Base-by-base conservation (phyloP, 208 protist genomes). In the Trypanosoma brucei region DNA sequence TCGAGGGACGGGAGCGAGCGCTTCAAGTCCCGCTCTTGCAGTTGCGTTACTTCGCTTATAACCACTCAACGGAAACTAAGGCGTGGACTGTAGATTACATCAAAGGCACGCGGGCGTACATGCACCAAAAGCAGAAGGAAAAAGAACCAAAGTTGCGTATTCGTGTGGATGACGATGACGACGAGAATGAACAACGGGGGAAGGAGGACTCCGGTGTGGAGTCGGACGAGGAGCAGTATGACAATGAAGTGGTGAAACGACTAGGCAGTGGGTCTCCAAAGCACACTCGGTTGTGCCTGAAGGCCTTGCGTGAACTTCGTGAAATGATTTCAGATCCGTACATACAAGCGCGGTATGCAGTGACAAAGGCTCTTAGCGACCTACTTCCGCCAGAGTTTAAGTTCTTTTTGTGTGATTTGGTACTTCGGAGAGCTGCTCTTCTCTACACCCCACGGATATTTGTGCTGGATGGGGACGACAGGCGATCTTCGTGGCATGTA, bases 401-500 rank as follows among this genome's bases (percentile, higher is more conserved):
- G 34, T 22, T 66, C 5, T 84, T 84, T 60, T 45, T 84, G n/a
- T 65, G 69, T 14, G 79, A 84, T 48, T 33, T 84, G 33, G 55
- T 66, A 7, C 63, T 74, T 8, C 53, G 76, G 35, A 70, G 67
- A 39, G 39, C 54, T 11, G 52, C 49, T 36, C 72, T 69, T 42
- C 70, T 76, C 45, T 92, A 80, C 62, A 63, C 83, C 13, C 76
- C 83, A 49, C 33, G 4, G 9, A 51, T 79, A n/a, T 66, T 79
- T 54, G 13, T 51, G 3, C 48, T 67, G 39, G 36, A 62, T 36
- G 35, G 40, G 36, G 35, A 52, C 22, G 48, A 52, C 30, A 39
- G 54, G 46, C 46, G 39, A 61, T 39, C 30, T 46, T 40, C 36
- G 30, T 0, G 52, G 37, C 33, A 38, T 30, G 1, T 38, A 4